Evolutionary conservation across 371 early-diverging fungal genomes (phyloP).

Genomic region (Vairimorpha ceranae): DNA sequence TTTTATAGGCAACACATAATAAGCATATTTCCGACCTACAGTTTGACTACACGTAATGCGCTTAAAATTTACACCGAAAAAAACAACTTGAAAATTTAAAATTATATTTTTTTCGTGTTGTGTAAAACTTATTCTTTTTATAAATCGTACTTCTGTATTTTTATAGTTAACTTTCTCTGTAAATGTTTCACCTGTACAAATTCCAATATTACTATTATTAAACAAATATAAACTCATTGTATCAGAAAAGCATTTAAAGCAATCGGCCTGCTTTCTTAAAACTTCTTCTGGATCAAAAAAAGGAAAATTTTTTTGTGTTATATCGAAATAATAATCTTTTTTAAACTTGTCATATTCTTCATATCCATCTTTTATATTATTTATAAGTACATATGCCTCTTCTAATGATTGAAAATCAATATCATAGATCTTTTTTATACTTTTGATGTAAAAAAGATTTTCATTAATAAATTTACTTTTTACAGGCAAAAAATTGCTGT

Average conservation of each 20-base stretch:
- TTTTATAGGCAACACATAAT: neutral
- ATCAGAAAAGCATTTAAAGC: neutral
- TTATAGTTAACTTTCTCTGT: neutral
- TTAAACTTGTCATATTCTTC: slow-evolving; percentile 1
- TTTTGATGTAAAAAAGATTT: neutral
- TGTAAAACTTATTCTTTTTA: neutral
- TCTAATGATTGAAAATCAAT: neutral
- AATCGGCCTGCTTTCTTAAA: slow-evolving; percentile 2
- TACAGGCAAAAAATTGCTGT: neutral
- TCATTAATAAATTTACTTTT: neutral
- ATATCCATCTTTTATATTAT: neutral
- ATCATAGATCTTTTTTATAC: neutral
- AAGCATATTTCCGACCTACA: neutral
- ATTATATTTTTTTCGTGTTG: neutral
- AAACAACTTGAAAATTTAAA: neutral
- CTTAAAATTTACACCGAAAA: slow-evolving; percentile 7
- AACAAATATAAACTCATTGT: neutral
- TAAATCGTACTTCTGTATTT: neutral
- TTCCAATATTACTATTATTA: neutral
- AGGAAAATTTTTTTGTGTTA: neutral
- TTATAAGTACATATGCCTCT: neutral
- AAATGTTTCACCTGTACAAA: neutral
- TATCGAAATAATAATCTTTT: neutral
- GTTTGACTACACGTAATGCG: neutral
- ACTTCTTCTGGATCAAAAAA: neutral